These are phyloP conservation scores for Monosporozyma servazzii DNA, from an alignment of 805 yeast species.

Conservation along the genomic window DNA sequence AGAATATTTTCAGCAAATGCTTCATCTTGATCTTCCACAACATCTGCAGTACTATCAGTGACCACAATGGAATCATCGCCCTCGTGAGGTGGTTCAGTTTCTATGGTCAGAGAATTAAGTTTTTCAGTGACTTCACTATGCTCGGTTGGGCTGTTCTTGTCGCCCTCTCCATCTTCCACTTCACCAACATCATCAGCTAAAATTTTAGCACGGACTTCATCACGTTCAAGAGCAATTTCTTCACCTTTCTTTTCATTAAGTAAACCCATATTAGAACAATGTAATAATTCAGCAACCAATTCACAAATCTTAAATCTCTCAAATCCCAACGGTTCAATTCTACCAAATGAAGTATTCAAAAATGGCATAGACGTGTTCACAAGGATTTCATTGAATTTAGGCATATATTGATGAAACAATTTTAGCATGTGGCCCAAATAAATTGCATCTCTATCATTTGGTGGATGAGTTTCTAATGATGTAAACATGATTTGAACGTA, in stretches of 20 bases:
- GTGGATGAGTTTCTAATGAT: constrained; percentile 83
- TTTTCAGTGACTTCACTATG: background rate
- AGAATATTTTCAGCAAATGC: constrained; percentile 1
- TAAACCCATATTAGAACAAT: constrained; percentile 91
- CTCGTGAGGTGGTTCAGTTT: background rate
- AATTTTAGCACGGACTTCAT: constrained; percentile 41
- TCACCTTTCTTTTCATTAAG: constrained; percentile 73
- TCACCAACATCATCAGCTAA: constrained; percentile 12
- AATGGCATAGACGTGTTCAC: constrained; percentile 30
- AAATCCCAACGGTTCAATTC: constrained; percentile 78
- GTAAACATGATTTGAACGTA: constrained; percentile 74
- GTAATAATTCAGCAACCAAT: constrained; percentile 84
- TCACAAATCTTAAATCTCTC: constrained; percentile 91
- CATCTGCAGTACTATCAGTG: constrained; percentile 3
- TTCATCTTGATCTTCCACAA: constrained; percentile 23
- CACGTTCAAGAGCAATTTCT: constrained; percentile 59
- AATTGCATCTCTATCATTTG: constrained; percentile 85
- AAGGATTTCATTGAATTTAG: constrained; percentile 55
- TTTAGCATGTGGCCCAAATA: constrained; percentile 79
- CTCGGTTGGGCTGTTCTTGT: background rate
- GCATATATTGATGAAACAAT: constrained; percentile 67
- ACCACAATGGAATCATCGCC: background rate
- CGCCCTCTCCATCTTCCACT: background rate
- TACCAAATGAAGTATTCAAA: constrained; percentile 38
- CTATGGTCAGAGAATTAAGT: background rate